Base-by-base conservation (phyloP, 2,329 filamentous ascomycete species). In the Calonectria leucothoes region DNA sequence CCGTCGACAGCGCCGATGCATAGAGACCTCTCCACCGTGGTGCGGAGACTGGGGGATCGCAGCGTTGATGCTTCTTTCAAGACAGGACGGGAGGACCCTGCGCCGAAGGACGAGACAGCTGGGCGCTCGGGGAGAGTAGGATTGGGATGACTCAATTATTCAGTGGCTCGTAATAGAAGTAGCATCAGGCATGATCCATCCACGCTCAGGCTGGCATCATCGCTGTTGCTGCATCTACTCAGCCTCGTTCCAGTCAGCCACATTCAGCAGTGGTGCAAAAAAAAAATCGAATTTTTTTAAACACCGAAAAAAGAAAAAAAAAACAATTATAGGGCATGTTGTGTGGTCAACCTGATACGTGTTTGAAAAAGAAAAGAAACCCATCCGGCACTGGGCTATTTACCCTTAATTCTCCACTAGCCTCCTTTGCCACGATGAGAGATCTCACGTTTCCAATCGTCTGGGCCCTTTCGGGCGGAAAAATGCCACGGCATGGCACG, bases 391-490 rank as follows among this genome's bases (percentile, higher is more conserved):
- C 33, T 61, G 12, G 25, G 27, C 33, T 35, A 23, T 25, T 12
- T 39, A 37, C 55, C 35, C 55, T 61, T 61, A 48, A 59, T 55
- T 64, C 61, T 66, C 61, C 45, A 42, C 65, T 66, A 63, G 52
- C 52, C 42, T 35, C n/a, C 55, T 67, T 17, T 63, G 31, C 42
- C 63, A 63, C 69, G 63, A 72, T 72, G 64, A 61, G 35, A 72
- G 70, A 72, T 72, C 70, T 72, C 65, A 37, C 57, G 70, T 72
- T 72, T 68, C 70, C 70, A 72, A 68, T 68, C 59, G 65, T 68
- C 65, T 63, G 70, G 70, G 70, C 57, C 42, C 51, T 33, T 23
- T 39, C 55, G 55, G 35, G 35, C 52, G 49, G 65, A 72, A 68
- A 59, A 57, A 59, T 23, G 23, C 35, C 39, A 42, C 23, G 23